Conservation (phyloP, 2,329 filamentous ascomycete species). For the Hymenoscyphus scutula region DNA sequence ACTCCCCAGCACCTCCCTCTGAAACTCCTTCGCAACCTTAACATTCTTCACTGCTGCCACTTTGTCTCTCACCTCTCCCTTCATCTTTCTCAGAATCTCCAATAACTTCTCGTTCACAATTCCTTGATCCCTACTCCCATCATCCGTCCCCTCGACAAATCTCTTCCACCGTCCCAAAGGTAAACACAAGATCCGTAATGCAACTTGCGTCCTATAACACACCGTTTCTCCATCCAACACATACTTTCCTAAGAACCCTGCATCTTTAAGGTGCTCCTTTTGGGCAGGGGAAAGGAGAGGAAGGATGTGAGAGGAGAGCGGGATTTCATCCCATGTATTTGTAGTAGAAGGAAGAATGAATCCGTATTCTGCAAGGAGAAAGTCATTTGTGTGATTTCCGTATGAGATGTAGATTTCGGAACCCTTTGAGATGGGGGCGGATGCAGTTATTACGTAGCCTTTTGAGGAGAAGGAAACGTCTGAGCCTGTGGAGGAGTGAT, state of each 20-base stretch:
- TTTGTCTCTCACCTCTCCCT: background rate
- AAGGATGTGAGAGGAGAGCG: slow-evolving; percentile 32
- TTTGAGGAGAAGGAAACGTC: slow-evolving; percentile 48
- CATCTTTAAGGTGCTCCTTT: slow-evolving; percentile 42
- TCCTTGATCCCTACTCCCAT: slow-evolving; percentile 44
- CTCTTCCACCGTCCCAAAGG: slow-evolving; percentile 43
- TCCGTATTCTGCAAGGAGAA: slow-evolving; percentile 64
- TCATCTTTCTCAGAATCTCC: slow-evolving; percentile 25
- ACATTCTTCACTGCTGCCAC: slow-evolving; percentile 6
- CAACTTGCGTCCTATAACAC: slow-evolving; percentile 57
- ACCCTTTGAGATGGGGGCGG: slow-evolving; percentile 49
- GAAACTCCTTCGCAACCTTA: background rate
- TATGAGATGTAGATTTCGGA: slow-evolving; percentile 71
- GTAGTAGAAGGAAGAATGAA: slow-evolving; percentile 32
- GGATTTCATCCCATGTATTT: slow-evolving; percentile 34
- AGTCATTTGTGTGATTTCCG: slow-evolving; percentile 69
- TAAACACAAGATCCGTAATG: slow-evolving; percentile 43
- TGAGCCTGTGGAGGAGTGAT: slow-evolving; percentile 51
- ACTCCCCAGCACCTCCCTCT: slow-evolving; percentile 5
- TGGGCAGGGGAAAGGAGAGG: slow-evolving; percentile 33
- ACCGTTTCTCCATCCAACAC: slow-evolving; percentile 48
- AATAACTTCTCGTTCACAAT: slow-evolving; percentile 42
- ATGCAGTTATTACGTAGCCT: slow-evolving; percentile 55
- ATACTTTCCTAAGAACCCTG: slow-evolving; percentile 51
- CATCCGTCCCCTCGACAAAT: slow-evolving; percentile 47